These are phyloP conservation scores for Verbascum thapsus DNA, from an alignment of 257 asterid genomes.

Conservation along the genomic window DNA sequence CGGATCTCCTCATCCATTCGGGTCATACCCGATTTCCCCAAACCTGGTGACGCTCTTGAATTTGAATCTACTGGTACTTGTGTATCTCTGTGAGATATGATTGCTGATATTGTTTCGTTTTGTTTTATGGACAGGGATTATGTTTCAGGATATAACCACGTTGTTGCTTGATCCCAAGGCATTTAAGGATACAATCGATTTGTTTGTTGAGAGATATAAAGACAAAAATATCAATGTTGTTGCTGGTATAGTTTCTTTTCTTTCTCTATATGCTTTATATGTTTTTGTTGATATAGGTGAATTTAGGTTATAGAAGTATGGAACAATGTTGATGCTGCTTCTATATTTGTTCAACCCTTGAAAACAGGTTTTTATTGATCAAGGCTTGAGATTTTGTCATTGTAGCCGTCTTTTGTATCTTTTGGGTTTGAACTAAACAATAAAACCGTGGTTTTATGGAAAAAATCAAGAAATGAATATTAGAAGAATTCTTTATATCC, in stretches of 20 bases:
- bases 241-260: constrained; percentile 53
- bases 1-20: constrained; percentile 76
- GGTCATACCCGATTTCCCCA: constrained; percentile 89
- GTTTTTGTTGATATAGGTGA: too few species aligned
- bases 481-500: background rate
- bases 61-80: too few species aligned
- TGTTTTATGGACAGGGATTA: constrained; percentile 72
- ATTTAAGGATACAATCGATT: constrained; percentile 83
- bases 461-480: background rate
- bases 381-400: too few species aligned
- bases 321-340: too few species aligned
- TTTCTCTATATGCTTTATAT: background rate
- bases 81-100: too few species aligned
- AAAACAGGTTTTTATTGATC: too few species aligned
- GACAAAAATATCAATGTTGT: constrained; percentile 67
- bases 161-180: constrained; percentile 84
- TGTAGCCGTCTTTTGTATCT: too few species aligned
- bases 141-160: constrained; percentile 95
- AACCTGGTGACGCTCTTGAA: constrained; percentile 59
- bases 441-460: too few species aligned
- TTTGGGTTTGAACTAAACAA: too few species aligned
- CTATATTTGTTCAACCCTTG: too few species aligned
- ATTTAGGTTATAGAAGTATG: too few species aligned
- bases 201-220: constrained; percentile 87
- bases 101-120: too few species aligned